Evolutionary conservation across 2,329 filamentous ascomycete species (phyloP), one percentile per base, ranked within the genome.

Genomic region (Taxawa tesnikishii): DNA sequence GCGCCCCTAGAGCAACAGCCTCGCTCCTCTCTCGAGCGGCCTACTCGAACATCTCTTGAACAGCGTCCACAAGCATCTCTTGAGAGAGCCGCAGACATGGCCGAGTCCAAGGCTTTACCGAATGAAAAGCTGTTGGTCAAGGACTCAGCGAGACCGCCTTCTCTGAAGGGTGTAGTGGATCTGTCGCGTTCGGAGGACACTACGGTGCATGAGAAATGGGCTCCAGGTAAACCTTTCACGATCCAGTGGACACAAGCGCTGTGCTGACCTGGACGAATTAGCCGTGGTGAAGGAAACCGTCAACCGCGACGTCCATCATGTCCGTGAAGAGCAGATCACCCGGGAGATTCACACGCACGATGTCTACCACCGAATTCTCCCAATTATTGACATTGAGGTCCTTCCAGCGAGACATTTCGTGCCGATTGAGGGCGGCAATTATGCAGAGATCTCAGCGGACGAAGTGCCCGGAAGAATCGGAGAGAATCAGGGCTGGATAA

Each of bases 311-410:
- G 44, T 55, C 8, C 65, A 66, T 37, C 54, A 69, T 29, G 54
- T 70, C 27, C 44, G 58, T 11, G 53, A 68, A 40, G 58, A 69
- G 41, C 42, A 45, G 14, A 62, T 70, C 31, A 62, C 59, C 5
- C 62, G 66, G 23, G 68, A 72, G 37, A 67, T 69, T 19, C 68
- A 73, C 49, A 63, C 62, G 19, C 58, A 72, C 44, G 60, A 70
- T 38, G 48, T 67, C 21, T 63, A 61, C 40, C 66, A 71, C 37
- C 61, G 63, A 15, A 54, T 68, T 15, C 60, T 67, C n/a, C 68
- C 68, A 3, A 56, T 73, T 14, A 55, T 64, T 16, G 63, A 72
- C 32, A 60, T 65, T 9, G 62, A 72, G 43, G 56, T 71, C 7
- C 54, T 71, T 1, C 66, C 68, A 2, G 51, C 68, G 1, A 60